Conservation (phyloP, 192 early-diverging fungal species). For the Phlyctochytrium planicorne region DNA sequence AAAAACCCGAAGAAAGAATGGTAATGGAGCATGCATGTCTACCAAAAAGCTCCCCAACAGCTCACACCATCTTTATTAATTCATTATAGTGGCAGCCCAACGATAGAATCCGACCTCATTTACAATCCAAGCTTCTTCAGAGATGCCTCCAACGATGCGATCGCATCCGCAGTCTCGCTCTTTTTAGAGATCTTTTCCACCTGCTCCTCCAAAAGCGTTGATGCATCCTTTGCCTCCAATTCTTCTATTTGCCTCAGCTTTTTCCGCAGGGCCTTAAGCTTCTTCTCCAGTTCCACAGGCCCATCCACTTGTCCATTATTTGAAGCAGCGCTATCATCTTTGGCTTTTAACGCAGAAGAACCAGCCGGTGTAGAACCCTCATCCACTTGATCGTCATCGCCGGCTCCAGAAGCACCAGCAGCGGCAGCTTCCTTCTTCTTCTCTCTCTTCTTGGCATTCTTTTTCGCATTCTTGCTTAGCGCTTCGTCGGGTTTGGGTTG, state of each 20-base stretch:
- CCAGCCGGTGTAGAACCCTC: neutral
- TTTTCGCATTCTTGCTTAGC: slow-evolving; percentile 28
- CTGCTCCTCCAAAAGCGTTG: slow-evolving; percentile 55
- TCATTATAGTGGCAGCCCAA: too few species aligned
- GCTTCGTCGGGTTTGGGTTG: too few species aligned
- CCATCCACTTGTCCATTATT: neutral
- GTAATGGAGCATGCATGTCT: too few species aligned
- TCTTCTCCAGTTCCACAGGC: slow-evolving; percentile 36
- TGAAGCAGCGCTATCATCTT: slow-evolving; percentile 1
- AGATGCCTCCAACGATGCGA: slow-evolving; percentile 27
- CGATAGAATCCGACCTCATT: too few species aligned
- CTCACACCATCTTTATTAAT: too few species aligned
- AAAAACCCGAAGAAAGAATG: too few species aligned
- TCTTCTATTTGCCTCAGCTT: slow-evolving; percentile 68
- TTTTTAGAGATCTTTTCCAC: slow-evolving; percentile 59
- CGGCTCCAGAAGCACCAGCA: neutral
- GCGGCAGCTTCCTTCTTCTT: neutral
- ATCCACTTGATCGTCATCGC: slow-evolving; percentile 6
- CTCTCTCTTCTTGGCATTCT: slow-evolving; percentile 37
- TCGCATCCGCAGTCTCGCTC: slow-evolving; percentile 43
- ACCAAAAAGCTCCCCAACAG: too few species aligned
- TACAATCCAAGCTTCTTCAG: slow-evolving; percentile 2
- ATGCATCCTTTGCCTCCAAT: slow-evolving; percentile 56
- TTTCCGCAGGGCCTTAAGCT: slow-evolving; percentile 62
- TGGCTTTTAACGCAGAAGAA: too few species aligned